Evolutionary conservation across 306 rosid species (phyloP), one percentile per base, ranked within the genome.

Genomic region (Casuarina glauca): DNA sequence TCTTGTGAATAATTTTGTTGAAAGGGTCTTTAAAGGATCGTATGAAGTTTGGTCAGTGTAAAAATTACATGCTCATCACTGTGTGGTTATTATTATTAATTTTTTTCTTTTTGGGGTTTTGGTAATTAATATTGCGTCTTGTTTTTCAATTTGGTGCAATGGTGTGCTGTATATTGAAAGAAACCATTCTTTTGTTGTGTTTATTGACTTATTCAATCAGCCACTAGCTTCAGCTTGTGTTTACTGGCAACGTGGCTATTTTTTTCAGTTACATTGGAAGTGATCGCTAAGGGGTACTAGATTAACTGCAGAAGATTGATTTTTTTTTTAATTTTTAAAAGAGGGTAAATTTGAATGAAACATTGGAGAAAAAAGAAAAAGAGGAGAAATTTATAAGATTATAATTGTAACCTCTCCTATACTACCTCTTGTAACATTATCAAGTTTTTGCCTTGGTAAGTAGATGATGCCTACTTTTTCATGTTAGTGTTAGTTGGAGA

Each of bases 181-280:
- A 15, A 36, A 16, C 3, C 42, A 32, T 9, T n/a, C 42, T 45
- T 20, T 42, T 55, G 50, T 73, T 50, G 53, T 62, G 16, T 51
- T 70, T 15, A 53, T 13, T 77, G 12, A 36, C 58, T 64, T 83
- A 71, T 73, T 97, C 97, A 77, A 92, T 97, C 45, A 79, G 89
- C 83, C 98, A 94, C 76, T 76, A 79, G 77, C 97, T 97, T 5
- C 94, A 92, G 92, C 90, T 90, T 85, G 90, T 94, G 42, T 73
- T 94, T 75, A 87, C 80, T 80, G 90, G 89, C 96, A 48, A 92
- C 97, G 69, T 87, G 91, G 38, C 80, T 92, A 13, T 55, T n/a
- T 55, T 20, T 55, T 55, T n/a, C n/a, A 26, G 35, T 55, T 55
- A 6, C 62, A 6, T 46, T 6, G 6, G 32, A 26, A 26, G 32